These are phyloP conservation scores for Hemisphaericaspora subhashii DNA, from an alignment of 1,139 yeast species.

Conservation along the genomic window DNA sequence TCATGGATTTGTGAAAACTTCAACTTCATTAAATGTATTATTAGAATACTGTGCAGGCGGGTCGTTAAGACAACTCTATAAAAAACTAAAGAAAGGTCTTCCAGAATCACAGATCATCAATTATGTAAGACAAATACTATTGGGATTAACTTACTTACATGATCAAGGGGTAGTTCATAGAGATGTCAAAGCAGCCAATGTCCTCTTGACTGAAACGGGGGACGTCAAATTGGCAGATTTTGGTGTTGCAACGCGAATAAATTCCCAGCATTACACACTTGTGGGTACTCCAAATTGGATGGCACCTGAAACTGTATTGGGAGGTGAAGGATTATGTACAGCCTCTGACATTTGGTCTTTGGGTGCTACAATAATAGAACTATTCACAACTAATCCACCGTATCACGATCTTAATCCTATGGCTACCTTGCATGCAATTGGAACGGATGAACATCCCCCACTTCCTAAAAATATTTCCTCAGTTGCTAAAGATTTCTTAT, in stretches of 20 bases:
- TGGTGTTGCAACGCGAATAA: slow-evolving; percentile 68
- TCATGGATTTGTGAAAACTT: slow-evolving; percentile 80
- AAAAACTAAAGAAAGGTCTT: slow-evolving; percentile 50
- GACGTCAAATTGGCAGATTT: slow-evolving; percentile 73
- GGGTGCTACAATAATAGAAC: slow-evolving; percentile 90
- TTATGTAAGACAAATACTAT: slow-evolving; percentile 68
- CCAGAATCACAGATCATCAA: slow-evolving; percentile 61
- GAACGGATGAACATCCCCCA: slow-evolving; percentile 79
- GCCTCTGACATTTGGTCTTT: slow-evolving; percentile 93
- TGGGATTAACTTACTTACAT: slow-evolving; percentile 71
- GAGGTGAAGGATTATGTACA: slow-evolving; percentile 82
- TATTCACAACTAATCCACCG: slow-evolving; percentile 86
- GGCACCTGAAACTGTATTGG: slow-evolving; percentile 78
- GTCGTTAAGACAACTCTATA: slow-evolving; percentile 70
- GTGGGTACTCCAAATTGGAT: slow-evolving; percentile 84
- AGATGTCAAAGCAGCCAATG: slow-evolving; percentile 79
- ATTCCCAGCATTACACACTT: slow-evolving; percentile 42
- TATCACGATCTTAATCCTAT: slow-evolving; percentile 78
- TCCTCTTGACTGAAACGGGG: slow-evolving; percentile 59
- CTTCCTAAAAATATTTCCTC: slow-evolving; percentile 63
- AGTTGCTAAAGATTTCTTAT: slow-evolving; percentile 59
- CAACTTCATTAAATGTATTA: slow-evolving; percentile 66
- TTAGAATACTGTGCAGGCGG: slow-evolving; percentile 83
- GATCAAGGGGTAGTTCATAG: slow-evolving; percentile 74
- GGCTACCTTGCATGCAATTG: slow-evolving; percentile 92